Evolutionary conservation across 306 rosid species (phyloP), one percentile per base, ranked within the genome.

Genomic region (Parietaria judaica): DNA sequence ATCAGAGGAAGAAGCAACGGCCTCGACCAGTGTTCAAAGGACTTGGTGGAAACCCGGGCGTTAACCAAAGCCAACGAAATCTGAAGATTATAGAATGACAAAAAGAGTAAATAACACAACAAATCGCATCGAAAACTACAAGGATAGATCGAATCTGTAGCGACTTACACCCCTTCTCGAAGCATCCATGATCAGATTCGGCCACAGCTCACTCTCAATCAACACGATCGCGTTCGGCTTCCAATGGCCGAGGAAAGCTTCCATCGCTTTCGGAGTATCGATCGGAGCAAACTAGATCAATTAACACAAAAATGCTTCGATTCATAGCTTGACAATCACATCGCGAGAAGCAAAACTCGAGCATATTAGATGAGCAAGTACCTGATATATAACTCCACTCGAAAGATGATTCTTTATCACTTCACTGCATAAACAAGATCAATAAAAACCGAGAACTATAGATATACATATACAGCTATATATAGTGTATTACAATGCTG

Each of bases 131-230:
- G 6, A 13, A 35, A 23, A 45, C 34, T 7, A 56, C 14, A 49
- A 11, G 31, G 4, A 59, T 9, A 65, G 17, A 54, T 11, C 37
- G 10, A 14, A 43, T 44, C 38, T 37, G 47, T 3, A 70, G 39
- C 14, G 62, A 75, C 97, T 85, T 79, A 91, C 97, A 65, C 86
- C 86, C 64, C 60, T 79, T 79, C 73, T 63, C 34, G 95, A 87
- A 61, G 96, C 95, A 71, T 78, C 72, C 82, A 87, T 77, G 52
- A 87, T 87, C 61, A 91, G 88, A 80, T 91, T 91, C 66, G 97
- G 97, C 97, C 97, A 91, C 36, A 87, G 84, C 65, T 91, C 97
- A 67, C 86, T 80, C 81, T 91, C 97, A 83, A 91, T 81, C 31
- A 91, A 58, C 50, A 87, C 57, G 53, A 87, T 83, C 23, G 83